Base-by-base conservation (phyloP, 2,329 filamentous ascomycete species). In the Paraphaeosphaeria sporulosa region DNA sequence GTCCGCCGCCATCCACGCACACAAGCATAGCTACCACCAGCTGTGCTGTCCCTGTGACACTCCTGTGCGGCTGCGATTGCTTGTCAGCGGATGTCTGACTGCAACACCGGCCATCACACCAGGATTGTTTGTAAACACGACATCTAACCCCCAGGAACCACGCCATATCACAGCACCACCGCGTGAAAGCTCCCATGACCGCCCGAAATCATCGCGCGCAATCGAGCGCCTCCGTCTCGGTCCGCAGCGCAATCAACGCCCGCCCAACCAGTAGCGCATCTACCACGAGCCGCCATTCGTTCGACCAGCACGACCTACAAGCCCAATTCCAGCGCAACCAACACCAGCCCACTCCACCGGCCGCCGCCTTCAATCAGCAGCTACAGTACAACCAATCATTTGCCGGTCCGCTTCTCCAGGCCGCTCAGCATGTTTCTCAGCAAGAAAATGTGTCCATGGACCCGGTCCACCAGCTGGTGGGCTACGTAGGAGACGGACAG, bases 231-330 rank as follows among this genome's bases (percentile, higher is more conserved):
- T 80, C 80, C 51, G 76, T 76, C 58, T 80, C 80, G 27, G 74
- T 71, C 34, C 79, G 77, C 65, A 77, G 77, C 55, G 80, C 80
- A 62, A 17, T 55, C 42, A 42, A 27, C 9, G 27, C 27, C 30
- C 76, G 82, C 7, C 81, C 82, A 49, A 75, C 78, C 19, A 83
- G 81, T 30, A 78, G 81, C 65, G 81, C 80, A 44, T 84, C 82
- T 15, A 83, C 81, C 19, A 79, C 81, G n/a, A 83, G 81, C 65
- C 66, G 81, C 42, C 80, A 82, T 49, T 79, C 75, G 17, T 76
- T 76, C 61, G 73, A 75, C 50, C 71, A 76, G 56, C 75, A 74
- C 64, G 64, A 71, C 49, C 55, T 68, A 38, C 67, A 68, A n/a
- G 47, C 59, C 36, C 64, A 68, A 47, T 66, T 64, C 48, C 68